These are phyloP conservation scores for Corylus heterophylla DNA, from an alignment of 306 rosid species.

Conservation along the genomic window DNA sequence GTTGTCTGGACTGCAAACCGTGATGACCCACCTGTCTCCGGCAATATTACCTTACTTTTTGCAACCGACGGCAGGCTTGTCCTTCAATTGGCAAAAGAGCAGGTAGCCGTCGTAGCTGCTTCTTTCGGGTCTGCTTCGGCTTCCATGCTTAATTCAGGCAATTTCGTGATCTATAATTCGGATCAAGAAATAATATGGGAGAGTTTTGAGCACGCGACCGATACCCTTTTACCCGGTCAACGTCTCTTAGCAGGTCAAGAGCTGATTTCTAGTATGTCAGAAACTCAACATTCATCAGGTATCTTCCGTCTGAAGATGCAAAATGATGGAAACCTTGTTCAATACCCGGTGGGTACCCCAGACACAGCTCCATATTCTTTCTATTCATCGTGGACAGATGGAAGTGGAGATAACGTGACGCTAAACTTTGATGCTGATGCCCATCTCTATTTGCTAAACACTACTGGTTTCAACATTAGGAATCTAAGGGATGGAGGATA, in stretches of 20 bases:
- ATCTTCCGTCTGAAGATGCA: slow-evolving; percentile 25
- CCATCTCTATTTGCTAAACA: background rate
- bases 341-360: slow-evolving; percentile 2
- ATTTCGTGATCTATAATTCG: slow-evolving; percentile 24
- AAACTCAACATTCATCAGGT: slow-evolving; percentile 19
- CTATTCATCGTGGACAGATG: background rate
- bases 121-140: background rate
- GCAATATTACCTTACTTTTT: slow-evolving; percentile 16
- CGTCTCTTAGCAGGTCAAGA: background rate
- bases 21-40: slow-evolving; percentile 14
- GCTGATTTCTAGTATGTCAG: slow-evolving; percentile 12
- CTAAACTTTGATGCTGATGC: background rate
- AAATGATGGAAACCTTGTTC: slow-evolving; percentile 26
- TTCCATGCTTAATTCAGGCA: slow-evolving; percentile 28
- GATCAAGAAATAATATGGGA: slow-evolving; percentile 6
- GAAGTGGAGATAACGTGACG: background rate
- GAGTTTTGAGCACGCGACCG: slow-evolving; percentile 22
- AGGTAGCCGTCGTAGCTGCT: background rate
- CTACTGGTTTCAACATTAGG: background rate
- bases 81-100: background rate
- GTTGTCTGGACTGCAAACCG: slow-evolving; percentile 34
- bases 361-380: background rate
- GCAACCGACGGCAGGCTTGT: slow-evolving; percentile 16
- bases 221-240: slow-evolving; percentile 25
- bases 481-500: slow-evolving; percentile 12